Evolutionary conservation across 2,329 filamentous ascomycete genomes (phyloP).

Genomic region (Fonsecaea nubica): DNA sequence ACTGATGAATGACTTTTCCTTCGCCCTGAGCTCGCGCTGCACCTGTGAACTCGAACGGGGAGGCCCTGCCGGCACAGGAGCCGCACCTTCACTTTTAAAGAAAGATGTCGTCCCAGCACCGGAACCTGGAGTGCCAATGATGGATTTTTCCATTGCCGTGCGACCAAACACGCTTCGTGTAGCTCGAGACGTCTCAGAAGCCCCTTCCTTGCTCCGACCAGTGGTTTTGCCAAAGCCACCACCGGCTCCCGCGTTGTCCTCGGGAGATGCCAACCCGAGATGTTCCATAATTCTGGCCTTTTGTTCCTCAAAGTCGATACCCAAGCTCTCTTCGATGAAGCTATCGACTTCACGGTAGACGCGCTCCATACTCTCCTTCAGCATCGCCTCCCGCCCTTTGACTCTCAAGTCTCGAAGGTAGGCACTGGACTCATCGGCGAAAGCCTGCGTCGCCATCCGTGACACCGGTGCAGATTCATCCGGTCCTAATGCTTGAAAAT

Average conservation of each 20-base stretch:
- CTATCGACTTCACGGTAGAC: constrained; percentile 90
- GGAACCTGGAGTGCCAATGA: constrained; percentile 79
- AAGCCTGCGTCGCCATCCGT: constrained; percentile 22
- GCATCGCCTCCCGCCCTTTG: constrained; percentile 89
- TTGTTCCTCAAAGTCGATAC: constrained; percentile 94
- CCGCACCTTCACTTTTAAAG: constrained; percentile 65
- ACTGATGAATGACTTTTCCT: constrained; percentile 80
- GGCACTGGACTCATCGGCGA: constrained; percentile 38
- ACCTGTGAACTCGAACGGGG: constrained; percentile 65
- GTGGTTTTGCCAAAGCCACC: constrained; percentile 56
- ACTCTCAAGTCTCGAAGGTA: constrained; percentile 87
- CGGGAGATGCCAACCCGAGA: constrained; percentile 77
- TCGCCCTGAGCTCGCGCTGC: constrained; percentile 79
- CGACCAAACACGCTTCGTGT: constrained; percentile 67
- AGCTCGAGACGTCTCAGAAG: constrained; percentile 16
- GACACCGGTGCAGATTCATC: constrained; percentile 49
- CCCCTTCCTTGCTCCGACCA: constrained; percentile 15
- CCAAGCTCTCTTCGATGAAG: constrained; percentile 92
- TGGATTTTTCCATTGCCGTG: constrained; percentile 78
- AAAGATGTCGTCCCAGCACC: constrained; percentile 66
- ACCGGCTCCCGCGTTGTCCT: constrained; percentile 47
- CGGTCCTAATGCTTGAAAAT: constrained; percentile 81
- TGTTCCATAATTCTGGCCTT: constrained; percentile 93
- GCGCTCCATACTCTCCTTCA: constrained; percentile 86
- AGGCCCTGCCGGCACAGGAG: constrained; percentile 62